Evolutionary conservation across 768 basidiomycete species (phyloP), one percentile per base, ranked within the genome.

Genomic region (Auricularia cornea): DNA sequence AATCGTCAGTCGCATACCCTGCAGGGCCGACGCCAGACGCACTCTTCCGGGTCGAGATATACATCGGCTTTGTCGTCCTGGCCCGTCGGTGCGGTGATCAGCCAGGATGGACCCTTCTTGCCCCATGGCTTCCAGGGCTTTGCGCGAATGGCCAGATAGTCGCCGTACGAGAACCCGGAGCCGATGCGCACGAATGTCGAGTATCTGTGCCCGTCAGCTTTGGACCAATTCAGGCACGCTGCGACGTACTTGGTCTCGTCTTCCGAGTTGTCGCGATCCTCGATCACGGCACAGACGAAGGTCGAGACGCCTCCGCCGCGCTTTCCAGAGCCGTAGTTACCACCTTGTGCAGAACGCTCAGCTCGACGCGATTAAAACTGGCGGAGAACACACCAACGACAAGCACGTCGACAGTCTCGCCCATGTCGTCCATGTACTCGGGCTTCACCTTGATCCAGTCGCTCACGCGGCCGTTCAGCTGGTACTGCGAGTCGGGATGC

Each of bases 401-500:
- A 8, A 98, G 76, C 1, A 96, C 84, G 68, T 98, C 96, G 3
- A 95, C 87, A 0, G 90, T 94, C 76, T 97, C 94, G 6, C 92
- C 93, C 82, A 95, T 84, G 65, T 92, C 89, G 67, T 95, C 93
- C 86, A 91, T 90, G 67, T 92, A 94, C 72, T 93, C 91, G 1
- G 90, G 90, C 69, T 92, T 92, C 28, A 94, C 88, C 78, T 99
- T 99, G 70, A 96, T 85, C 96, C 97, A 99, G 68, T 92, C 89
- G 72, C 86, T 83, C 68, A 90, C 92, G 64, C 97, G 80, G 1
- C 91, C 93, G 68, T 95, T 94, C 51, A 97, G 77, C 14, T 85
- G 79, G 73, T 99, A 99, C 65, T 86, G 81, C 0, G 89, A 84
- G 28, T 83, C 75, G 0, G 88, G 87, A 67, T 94, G 88, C 73